phyloP scores from a whole-genome alignment of 345 rosid genomes.

The Cardamine resedifolia region DNA sequence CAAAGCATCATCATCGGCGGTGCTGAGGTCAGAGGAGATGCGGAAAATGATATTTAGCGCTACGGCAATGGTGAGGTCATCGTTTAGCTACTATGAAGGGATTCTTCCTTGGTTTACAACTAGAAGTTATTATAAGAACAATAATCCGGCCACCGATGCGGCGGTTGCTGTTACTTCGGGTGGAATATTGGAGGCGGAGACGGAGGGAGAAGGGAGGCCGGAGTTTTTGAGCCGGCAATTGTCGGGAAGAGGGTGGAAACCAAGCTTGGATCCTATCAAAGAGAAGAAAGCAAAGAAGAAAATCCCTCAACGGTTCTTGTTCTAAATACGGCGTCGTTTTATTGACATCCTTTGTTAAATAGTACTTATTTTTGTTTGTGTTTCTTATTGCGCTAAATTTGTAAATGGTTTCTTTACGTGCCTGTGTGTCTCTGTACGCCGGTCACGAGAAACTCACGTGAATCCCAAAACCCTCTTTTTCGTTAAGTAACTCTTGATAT shows the following conservation, averaged over 20 bases:
- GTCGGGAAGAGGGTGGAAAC: conserved; percentile 86
- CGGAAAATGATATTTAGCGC: conserved; percentile 46
- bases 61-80: conserved; percentile 48
- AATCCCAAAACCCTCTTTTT: not conserved
- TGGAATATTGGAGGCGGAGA: conserved; percentile 34
- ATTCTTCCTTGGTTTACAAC: conserved; percentile 54
- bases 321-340: conserved; percentile 30
- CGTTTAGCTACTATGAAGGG: conserved; percentile 40
- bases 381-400: not conserved
- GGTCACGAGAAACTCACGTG: conserved; percentile 26
- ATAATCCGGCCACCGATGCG: conserved; percentile 34
- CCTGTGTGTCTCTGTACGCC: conserved; percentile 35
- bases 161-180: conserved; percentile 36
- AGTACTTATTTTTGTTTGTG: not conserved
- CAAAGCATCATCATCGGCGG: conserved; percentile 17
- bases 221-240: conserved; percentile 55
- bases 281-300: conserved; percentile 62
- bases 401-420: conserved; percentile 14
- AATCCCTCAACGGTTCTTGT: conserved; percentile 48
- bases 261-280: conserved; percentile 68
- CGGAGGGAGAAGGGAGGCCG: conserved; percentile 48
- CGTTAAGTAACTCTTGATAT: not conserved
- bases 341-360: not conserved
- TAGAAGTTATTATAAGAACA: not conserved
- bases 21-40: conserved; percentile 51